phyloP scores from a whole-genome alignment of 768 basidiomycete species.

The Cubamyces sp. region DNA sequence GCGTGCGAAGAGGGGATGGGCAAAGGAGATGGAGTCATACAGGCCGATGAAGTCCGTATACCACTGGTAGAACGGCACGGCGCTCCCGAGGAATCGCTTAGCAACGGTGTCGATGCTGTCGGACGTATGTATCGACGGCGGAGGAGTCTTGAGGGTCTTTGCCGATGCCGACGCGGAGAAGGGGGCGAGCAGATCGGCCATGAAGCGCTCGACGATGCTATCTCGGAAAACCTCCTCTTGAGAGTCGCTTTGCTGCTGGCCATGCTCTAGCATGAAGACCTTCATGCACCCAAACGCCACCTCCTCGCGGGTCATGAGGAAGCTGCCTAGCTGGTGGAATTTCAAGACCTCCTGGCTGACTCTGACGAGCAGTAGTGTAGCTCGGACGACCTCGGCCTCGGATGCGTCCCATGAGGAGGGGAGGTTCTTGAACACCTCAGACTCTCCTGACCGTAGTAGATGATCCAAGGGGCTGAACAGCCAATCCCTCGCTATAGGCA shows the following conservation, averaged over 20 bases:
- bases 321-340: slow-evolving; percentile 44
- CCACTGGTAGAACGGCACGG: slow-evolving; percentile 89
- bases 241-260: slow-evolving; percentile 45
- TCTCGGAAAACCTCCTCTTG: slow-evolving; percentile 84
- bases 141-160: slow-evolving; percentile 23
- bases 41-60: slow-evolving; percentile 89
- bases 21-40: slow-evolving; percentile 92
- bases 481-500: slow-evolving; percentile 68
- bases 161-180: slow-evolving; percentile 44
- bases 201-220: slow-evolving; percentile 55
- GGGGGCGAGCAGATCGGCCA: slow-evolving; percentile 62
- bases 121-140: slow-evolving; percentile 25
- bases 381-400: slow-evolving; percentile 77
- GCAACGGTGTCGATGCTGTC: slow-evolving; percentile 58
- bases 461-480: slow-evolving; percentile 70
- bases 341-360: slow-evolving; percentile 50
- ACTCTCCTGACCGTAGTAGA: slow-evolving; percentile 77
- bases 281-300: slow-evolving; percentile 84
- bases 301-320: slow-evolving; percentile 56
- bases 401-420: slow-evolving; percentile 77
- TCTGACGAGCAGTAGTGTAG: slow-evolving; percentile 64
- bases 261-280: slow-evolving; percentile 95
- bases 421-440: slow-evolving; percentile 67
- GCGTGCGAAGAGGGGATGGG: slow-evolving; percentile 72
- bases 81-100: slow-evolving; percentile 58